Conservation (phyloP, 1,284 basidiomycete species). For the Microbotryum silenes-acaulis region DNA sequence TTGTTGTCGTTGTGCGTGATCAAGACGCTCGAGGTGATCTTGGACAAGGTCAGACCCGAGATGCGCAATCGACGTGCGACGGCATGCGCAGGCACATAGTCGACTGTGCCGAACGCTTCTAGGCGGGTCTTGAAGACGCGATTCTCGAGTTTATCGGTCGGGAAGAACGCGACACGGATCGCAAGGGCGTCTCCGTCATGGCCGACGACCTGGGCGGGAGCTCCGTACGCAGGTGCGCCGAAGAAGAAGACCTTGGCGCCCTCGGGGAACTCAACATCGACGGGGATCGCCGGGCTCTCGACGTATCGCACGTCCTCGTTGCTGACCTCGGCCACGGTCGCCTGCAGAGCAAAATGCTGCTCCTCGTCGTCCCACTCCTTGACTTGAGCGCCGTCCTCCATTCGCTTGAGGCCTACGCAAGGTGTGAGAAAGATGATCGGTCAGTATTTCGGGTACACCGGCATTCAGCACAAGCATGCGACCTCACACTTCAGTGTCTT, state of each 20-base stretch:
- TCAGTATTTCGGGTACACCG: not conserved
- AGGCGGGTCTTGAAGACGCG: constrained; percentile 67
- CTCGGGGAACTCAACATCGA: constrained; percentile 81
- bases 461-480: not conserved
- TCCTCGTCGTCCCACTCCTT: constrained; percentile 95
- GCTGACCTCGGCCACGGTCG: constrained; percentile 64
- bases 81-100: constrained; percentile 69
- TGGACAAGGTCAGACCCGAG: constrained; percentile 67
- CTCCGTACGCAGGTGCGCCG: constrained; percentile 86
- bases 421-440: not conserved
- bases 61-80: constrained; percentile 64
- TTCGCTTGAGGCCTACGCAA: constrained; percentile 64
- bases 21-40: constrained; percentile 89
- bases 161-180: constrained; percentile 77
- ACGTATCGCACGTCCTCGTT: constrained; percentile 83
- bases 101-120: constrained; percentile 48
- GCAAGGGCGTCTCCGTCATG: constrained; percentile 62
- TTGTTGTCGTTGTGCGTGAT: constrained; percentile 71
- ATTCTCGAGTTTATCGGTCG: constrained; percentile 67
- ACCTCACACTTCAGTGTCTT: constrained; percentile 71
- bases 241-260: constrained; percentile 92
- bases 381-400: constrained; percentile 81
- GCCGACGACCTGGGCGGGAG: constrained; percentile 75
- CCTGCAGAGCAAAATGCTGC: constrained; percentile 74
- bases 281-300: constrained; percentile 68